Evolutionary conservation across 108 stramenopile genomes (phyloP).

Genomic region (Cyclotella baltica): DNA sequence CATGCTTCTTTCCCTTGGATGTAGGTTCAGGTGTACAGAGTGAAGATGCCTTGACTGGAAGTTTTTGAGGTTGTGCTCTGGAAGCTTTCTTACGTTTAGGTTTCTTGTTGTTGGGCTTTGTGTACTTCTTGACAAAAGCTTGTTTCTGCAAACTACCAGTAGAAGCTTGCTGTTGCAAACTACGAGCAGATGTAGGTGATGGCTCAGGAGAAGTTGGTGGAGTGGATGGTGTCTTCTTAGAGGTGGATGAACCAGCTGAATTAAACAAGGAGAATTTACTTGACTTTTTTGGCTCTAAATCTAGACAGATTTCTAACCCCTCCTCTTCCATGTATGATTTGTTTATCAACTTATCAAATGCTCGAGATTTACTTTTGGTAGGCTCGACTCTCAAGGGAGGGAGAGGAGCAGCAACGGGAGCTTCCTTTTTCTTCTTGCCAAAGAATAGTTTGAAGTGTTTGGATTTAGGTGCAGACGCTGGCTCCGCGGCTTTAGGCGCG

Average conservation of each 20-base stretch:
- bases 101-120: neutral
- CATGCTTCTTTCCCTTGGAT: slow-evolving; percentile 3
- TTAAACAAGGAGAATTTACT: neutral
- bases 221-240: neutral
- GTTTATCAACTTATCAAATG: no score
- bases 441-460: slow-evolving; percentile 4
- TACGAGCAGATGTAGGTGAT: neutral
- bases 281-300: neutral
- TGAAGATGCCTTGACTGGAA: neutral
- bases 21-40: neutral
- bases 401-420: neutral
- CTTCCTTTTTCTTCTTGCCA: slow-evolving; percentile 6
- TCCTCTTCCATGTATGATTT: neutral
- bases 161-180: neutral
- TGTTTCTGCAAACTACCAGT: neutral
- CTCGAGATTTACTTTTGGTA: no score
- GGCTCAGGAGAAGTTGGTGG: neutral
- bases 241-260: neutral
- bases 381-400: neutral
- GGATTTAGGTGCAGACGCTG: neutral
- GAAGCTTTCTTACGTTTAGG: neutral
- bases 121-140: neutral
- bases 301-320: neutral
- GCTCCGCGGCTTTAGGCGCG: no score
- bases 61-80: neutral